Conservation (phyloP, 345 rosid genomes). For the Eutrema heterophyllum region DNA sequence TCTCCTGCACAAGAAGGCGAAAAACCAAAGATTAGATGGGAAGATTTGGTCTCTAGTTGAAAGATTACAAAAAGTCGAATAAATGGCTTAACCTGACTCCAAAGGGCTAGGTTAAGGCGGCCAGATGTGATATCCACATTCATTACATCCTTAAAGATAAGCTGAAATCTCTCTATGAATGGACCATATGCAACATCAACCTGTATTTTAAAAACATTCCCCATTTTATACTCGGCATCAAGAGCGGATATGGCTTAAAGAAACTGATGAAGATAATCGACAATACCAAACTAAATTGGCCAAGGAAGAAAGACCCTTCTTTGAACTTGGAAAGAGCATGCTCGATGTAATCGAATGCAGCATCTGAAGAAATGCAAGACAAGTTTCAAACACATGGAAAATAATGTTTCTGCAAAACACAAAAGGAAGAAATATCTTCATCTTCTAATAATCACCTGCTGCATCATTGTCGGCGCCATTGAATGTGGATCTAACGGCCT, state of each 20-base stretch:
- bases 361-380: constrained; percentile 33
- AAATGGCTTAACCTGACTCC: constrained; percentile 58
- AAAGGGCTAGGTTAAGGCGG: constrained; percentile 64
- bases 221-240: background rate
- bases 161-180: constrained; percentile 59
- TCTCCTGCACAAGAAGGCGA: constrained; percentile 40
- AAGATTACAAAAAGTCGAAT: background rate
- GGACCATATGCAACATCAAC: constrained; percentile 79
- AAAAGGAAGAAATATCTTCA: background rate
- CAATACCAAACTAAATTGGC: constrained; percentile 59
- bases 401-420: background rate
- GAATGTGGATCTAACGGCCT: constrained; percentile 40
- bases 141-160: constrained; percentile 48
- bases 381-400: background rate
- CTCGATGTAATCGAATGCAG: constrained; percentile 70
- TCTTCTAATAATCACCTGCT: constrained; percentile 35
- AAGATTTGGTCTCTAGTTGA: background rate
- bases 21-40: background rate
- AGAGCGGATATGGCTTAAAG: background rate
- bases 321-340: constrained; percentile 55
- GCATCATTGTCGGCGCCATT: constrained; percentile 42
- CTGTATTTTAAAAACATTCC: constrained; percentile 28
- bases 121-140: constrained; percentile 53
- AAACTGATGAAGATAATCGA: background rate
- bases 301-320: constrained; percentile 82